A percentile compares a stretch with the other conserved stretches of the same genome.
Conservation (phyloP, 768 basidiomycete species). For the Thelephora aurantiotincta region DNA sequence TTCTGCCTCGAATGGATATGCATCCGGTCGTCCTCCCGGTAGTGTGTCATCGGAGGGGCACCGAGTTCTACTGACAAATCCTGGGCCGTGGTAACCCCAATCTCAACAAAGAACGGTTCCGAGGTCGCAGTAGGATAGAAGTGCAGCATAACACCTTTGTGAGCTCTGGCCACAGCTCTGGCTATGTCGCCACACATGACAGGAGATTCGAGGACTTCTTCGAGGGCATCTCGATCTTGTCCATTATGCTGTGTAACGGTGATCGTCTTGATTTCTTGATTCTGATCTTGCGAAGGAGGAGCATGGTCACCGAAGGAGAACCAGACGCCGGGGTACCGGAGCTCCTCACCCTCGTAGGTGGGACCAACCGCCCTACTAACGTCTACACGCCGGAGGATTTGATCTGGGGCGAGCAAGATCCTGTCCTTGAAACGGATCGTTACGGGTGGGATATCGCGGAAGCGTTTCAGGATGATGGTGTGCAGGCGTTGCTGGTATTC, state of each 20-base stretch:
- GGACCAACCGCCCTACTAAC: slow-evolving; percentile 71
- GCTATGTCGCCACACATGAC: slow-evolving; percentile 62
- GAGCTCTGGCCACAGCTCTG: slow-evolving; percentile 58
- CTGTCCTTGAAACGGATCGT: slow-evolving; percentile 54
- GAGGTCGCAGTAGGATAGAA: slow-evolving; percentile 42
- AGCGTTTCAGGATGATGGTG: slow-evolving; percentile 58
- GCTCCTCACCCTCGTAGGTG: slow-evolving; percentile 64
- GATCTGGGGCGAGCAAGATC: slow-evolving; percentile 45
- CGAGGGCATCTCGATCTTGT: slow-evolving; percentile 51
- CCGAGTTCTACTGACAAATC: slow-evolving; percentile 72
- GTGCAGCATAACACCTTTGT: slow-evolving; percentile 55
- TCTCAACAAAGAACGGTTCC: slow-evolving; percentile 37
- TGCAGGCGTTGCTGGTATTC: slow-evolving; percentile 66
- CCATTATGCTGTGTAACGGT: slow-evolving; percentile 53
- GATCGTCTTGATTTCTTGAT: slow-evolving; percentile 65
- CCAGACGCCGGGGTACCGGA: slow-evolving; percentile 73
- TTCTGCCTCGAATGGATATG: slow-evolving; percentile 50
- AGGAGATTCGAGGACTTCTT: slow-evolving; percentile 51
- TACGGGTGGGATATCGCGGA: slow-evolving; percentile 56
- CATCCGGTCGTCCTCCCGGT: slow-evolving; percentile 86
- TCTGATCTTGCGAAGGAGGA: slow-evolving; percentile 40
- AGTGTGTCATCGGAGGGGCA: slow-evolving; percentile 59
- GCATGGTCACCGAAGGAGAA: slow-evolving; percentile 66
- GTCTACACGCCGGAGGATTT: slow-evolving; percentile 45
- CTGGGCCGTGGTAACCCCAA: slow-evolving; percentile 72